Base-by-base conservation (phyloP, 2,329 filamentous ascomycete species). In the Paecilomyces fulvus region DNA sequence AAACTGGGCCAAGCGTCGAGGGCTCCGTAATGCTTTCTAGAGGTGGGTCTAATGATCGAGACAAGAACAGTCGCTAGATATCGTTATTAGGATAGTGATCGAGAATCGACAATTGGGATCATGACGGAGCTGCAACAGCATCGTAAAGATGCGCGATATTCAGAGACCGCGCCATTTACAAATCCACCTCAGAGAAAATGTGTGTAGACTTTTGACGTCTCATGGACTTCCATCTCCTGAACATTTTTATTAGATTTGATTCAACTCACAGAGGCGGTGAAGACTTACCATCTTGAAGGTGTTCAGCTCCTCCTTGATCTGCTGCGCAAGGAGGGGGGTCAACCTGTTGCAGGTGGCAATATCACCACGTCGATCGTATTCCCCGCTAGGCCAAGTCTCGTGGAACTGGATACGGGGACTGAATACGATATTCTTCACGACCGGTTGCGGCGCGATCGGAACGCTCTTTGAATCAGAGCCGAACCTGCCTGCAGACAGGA, bases 221-320 rank as follows among this genome's bases (percentile, higher is more conserved):
- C 94, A 74, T 99, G 94, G 67, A 99, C 94, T 80, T 97, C 94
- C 94, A 99, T 99, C 79, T 99, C 94, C 94, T 97, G 60, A 12
- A 14, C 10, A n/a, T 3, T 17, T 14, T 49, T 43, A 65, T 83
- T 73, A 83, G 78, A 63, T 12, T 25, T 1, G 10, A 49, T n/a
- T 10, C 21, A 12, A 25, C 4, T 49, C 8, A 21, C n/a, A 9
- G 60, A 52, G 50, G 30, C 6, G 23, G 2, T 30, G 30, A 6
- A 10, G 20, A 75, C 86, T 60, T 78, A 94, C 90, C 94, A 99
- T 99, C 75, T 99, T 99, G 81, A 99, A 99, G 65, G 87, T 95
- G 77, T 99, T 99, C 65, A 99, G 83, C 77, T 99, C 94, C 77
- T 99, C 94, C 77, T 97, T 97, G 77, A 99, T 99, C 74, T 99